A percentile compares a stretch with the other conserved stretches of the same genome.
phyloP scores from a whole-genome alignment of 805 yeast genomes.

The Jamesozyma jinghongensis region DNA sequence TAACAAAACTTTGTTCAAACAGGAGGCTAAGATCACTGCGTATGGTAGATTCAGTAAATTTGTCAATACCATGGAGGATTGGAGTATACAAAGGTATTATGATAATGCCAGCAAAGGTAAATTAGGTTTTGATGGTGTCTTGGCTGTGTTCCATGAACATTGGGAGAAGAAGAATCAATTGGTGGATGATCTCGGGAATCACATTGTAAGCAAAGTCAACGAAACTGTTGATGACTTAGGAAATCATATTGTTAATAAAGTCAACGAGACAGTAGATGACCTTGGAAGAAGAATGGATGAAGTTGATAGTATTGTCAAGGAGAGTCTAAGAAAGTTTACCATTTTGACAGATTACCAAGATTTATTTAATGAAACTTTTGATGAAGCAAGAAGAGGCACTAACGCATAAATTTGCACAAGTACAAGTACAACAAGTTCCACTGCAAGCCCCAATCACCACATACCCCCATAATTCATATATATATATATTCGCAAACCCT shows the following conservation, averaged over 20 bases:
- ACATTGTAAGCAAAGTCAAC: conserved; percentile 21
- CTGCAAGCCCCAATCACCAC: background rate
- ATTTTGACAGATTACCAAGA: conserved; percentile 12
- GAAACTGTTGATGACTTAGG: conserved; percentile 28
- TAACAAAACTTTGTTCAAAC: conserved; percentile 55
- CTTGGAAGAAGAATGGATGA: conserved; percentile 8
- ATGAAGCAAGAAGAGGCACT: conserved; percentile 1
- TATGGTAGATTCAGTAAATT: conserved; percentile 60
- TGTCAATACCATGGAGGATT: conserved; percentile 80
- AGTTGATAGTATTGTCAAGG: conserved; percentile 21
- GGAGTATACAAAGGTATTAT: conserved; percentile 82
- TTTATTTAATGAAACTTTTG: conserved; percentile 9
- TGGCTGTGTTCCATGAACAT: conserved; percentile 36
- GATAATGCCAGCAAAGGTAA: conserved; percentile 82
- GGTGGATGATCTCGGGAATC: conserved; percentile 26
- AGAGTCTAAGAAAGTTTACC: conserved; percentile 17
- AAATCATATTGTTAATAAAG: conserved; percentile 19
- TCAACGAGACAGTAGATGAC: conserved; percentile 28
- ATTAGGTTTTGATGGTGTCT: conserved; percentile 74
- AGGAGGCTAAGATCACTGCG: conserved; percentile 84
- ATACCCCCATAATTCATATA: background rate
- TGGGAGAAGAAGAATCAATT: conserved; percentile 24
- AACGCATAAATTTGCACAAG: background rate
- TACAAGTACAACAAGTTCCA: background rate
- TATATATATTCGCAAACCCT: background rate